These are phyloP conservation scores for Capsicum baccatum DNA, from an alignment of 257 asterid genomes.

Conservation along the genomic window DNA sequence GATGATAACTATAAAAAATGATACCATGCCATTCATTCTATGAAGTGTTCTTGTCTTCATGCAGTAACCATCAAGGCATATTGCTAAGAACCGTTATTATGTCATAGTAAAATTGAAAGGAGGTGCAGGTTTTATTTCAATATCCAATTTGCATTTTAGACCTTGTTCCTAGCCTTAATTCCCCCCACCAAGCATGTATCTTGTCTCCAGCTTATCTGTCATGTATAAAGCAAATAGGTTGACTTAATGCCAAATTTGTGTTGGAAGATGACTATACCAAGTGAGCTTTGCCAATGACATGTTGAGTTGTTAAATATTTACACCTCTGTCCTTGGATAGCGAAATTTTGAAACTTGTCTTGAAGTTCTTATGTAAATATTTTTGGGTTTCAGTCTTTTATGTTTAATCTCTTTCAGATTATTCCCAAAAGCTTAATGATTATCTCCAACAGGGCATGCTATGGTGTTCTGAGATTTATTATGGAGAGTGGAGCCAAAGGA, in stretches of 20 bases:
- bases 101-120: background rate
- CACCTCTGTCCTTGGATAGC: constrained; percentile 22
- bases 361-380: background rate
- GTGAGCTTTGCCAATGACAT: constrained; percentile 18
- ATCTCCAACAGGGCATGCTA: constrained; percentile 55
- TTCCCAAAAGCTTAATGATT: background rate
- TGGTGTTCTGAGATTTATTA: constrained; percentile 60
- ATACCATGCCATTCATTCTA: constrained; percentile 22
- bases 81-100: background rate
- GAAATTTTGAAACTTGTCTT: background rate
- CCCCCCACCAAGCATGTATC: background rate
- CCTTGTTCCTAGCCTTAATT: background rate
- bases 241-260: background rate
- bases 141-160: background rate
- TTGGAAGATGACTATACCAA: constrained; percentile 29
- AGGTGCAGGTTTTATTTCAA: background rate
- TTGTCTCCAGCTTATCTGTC: constrained; percentile 30
- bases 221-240: constrained; percentile 33
- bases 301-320: background rate
- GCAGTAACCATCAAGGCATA: constrained; percentile 21
- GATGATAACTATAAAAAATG: constrained; percentile 37
- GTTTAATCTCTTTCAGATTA: background rate
- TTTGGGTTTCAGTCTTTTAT: background rate
- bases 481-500: constrained; percentile 71
- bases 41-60: constrained; percentile 29